Conservation (phyloP, 2,329 filamentous ascomycete genomes). For the Aspergillus fumigatiaffinis region DNA sequence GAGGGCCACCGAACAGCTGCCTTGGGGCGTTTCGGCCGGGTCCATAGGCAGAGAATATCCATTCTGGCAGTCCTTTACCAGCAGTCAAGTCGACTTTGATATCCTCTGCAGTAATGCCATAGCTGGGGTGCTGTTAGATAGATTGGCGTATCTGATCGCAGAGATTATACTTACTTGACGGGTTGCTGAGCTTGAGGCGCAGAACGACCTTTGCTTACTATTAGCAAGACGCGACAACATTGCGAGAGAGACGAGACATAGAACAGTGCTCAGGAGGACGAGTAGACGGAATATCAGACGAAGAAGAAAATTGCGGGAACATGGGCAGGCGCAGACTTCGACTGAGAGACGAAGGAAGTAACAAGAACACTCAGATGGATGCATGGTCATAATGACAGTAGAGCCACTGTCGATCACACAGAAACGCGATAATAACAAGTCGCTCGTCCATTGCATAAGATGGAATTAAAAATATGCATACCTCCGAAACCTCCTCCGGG, state of each 20-base stretch:
- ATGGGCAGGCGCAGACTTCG: background rate
- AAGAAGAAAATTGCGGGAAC: background rate
- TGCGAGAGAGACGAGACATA: background rate
- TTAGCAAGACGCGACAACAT: background rate
- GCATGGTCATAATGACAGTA: background rate
- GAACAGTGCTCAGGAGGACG: background rate
- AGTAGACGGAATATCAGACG: background rate
- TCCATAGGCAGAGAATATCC: slow-evolving; percentile 83
- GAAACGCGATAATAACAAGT: background rate
- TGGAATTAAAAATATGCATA: slow-evolving; percentile 24
- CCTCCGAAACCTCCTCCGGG: slow-evolving; percentile 36
- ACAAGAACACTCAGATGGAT: background rate
- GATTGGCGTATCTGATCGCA: slow-evolving; percentile 3
- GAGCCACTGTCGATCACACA: background rate
- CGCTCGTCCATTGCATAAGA: background rate
- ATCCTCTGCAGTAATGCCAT: slow-evolving; percentile 53
- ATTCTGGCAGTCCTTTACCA: slow-evolving; percentile 66
- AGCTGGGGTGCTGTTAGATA: slow-evolving; percentile 33
- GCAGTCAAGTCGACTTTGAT: slow-evolving; percentile 63
- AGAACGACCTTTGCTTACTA: slow-evolving; percentile 16
- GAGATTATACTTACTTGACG: slow-evolving; percentile 19
- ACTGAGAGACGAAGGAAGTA: background rate
- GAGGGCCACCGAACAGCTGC: slow-evolving; percentile 76
- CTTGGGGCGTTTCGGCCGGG: slow-evolving; percentile 72
- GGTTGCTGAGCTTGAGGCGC: slow-evolving; percentile 15